Evolutionary conservation across 225 moss, liverwort and hornwort species (phyloP).

Genomic region (Thuidium tamariscinum): DNA sequence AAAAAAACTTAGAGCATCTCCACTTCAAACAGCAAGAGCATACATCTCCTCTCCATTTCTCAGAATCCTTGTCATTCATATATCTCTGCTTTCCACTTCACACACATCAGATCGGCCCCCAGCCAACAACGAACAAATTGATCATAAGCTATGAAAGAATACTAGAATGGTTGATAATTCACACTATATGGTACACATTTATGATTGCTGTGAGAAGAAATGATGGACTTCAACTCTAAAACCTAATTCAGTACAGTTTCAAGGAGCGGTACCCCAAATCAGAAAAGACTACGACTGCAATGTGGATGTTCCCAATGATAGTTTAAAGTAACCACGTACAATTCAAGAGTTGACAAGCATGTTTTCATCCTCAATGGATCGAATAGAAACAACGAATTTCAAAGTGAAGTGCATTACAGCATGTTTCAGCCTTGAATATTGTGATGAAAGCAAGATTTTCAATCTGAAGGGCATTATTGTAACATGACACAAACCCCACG

Average conservation of each 20-base stretch:
- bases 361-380: background rate
- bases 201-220: background rate
- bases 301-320: background rate
- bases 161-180: background rate
- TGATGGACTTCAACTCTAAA: background rate
- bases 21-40: background rate
- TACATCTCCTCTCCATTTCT: background rate
- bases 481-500: no score
- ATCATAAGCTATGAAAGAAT: background rate
- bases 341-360: background rate
- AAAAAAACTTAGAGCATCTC: background rate
- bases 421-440: background rate
- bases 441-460: background rate
- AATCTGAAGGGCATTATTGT: background rate
- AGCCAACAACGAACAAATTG: background rate
- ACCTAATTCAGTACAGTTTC: background rate
- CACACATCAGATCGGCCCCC: background rate
- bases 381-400: background rate
- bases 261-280: background rate
- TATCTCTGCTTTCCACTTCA: background rate
- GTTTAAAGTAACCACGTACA: background rate
- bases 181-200: no score
- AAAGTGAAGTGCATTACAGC: background rate
- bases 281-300: background rate
- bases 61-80: background rate